Percentiles rank a stretch among this genome's conserved stretches.
Evolutionary conservation across 2,329 filamentous ascomycete genomes (phyloP).

Genomic region (Neophaeococcomyces aloes): DNA sequence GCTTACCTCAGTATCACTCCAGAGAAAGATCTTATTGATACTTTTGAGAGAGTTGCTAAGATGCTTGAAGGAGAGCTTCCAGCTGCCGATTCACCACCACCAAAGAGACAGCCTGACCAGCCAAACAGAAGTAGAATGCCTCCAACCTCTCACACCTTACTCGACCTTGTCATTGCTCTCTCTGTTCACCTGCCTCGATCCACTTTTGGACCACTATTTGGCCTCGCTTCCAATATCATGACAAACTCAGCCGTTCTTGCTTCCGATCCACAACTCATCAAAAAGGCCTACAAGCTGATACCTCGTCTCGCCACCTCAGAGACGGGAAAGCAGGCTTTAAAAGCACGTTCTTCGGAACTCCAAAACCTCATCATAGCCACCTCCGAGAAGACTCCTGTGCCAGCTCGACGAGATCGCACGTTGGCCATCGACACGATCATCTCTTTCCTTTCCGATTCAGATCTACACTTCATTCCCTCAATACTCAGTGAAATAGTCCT

Average conservation of each 20-base stretch:
- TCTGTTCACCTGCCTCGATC: conserved; percentile 82
- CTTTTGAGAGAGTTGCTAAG: conserved; percentile 74
- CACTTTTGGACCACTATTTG: conserved; percentile 75
- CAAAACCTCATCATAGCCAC: conserved; percentile 71
- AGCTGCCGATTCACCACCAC: conserved; percentile 50
- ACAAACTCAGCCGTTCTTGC: conserved; percentile 51
- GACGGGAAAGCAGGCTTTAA: conserved; percentile 62
- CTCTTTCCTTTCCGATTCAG: conserved; percentile 62
- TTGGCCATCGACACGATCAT: conserved; percentile 72
- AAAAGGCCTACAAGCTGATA: conserved; percentile 98
- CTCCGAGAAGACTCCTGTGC: conserved; percentile 73
- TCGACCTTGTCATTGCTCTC: conserved; percentile 95
- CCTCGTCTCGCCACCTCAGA: conserved; percentile 77
- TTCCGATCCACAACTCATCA: conserved; percentile 79
- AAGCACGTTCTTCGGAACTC: conserved; percentile 64
- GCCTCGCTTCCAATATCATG: conserved; percentile 73
- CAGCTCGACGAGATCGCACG: conserved; percentile 75
- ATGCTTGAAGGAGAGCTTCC: conserved; percentile 67
- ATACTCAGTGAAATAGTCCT: conserved; percentile 91
- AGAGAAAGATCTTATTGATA: conserved; percentile 66
- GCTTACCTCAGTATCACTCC: conserved; percentile 84
- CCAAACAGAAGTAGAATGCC: conserved; percentile 63
- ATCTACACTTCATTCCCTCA: conserved; percentile 85
- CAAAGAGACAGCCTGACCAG: conserved; percentile 51
- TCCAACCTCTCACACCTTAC: conserved; percentile 84